Evolutionary conservation across 768 basidiomycete genomes (phyloP).

Genomic region (Trametes maxima): DNA sequence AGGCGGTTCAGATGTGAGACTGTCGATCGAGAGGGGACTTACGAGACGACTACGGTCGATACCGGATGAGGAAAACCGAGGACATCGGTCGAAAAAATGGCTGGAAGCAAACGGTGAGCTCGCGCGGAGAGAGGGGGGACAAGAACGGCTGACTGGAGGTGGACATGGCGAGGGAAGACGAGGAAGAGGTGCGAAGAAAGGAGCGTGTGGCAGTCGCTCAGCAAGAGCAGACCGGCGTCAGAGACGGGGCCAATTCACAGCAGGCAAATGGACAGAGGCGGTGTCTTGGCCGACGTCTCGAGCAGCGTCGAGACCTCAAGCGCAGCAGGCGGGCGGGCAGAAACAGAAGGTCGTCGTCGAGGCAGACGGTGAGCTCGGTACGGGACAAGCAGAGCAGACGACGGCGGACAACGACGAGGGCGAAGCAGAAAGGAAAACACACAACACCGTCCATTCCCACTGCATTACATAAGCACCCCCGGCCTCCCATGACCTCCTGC

Average conservation of each 20-base stretch:
- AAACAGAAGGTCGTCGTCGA: neutral
- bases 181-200: neutral
- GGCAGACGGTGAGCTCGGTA: neutral
- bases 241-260: neutral
- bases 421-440: neutral
- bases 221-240: neutral
- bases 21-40: neutral
- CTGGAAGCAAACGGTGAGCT: neutral
- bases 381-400: slow-evolving; percentile 6
- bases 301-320: neutral
- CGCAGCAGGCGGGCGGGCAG: neutral
- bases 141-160: neutral
- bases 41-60: slow-evolving; percentile 4
- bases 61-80: neutral
- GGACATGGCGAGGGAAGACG: slow-evolving; percentile 2
- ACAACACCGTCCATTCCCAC: neutral
- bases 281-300: slow-evolving; percentile 8
- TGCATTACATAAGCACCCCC: slow-evolving; percentile 12
- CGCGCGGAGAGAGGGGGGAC: neutral
- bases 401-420: neutral
- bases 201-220: slow-evolving; percentile 1
- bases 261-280: neutral
- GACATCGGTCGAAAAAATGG: neutral
- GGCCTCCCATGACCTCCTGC: neutral
- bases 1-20: neutral